Base-by-base conservation (phyloP, 2,329 filamentous ascomycete genomes). In the Zarea fungicola region DNA sequence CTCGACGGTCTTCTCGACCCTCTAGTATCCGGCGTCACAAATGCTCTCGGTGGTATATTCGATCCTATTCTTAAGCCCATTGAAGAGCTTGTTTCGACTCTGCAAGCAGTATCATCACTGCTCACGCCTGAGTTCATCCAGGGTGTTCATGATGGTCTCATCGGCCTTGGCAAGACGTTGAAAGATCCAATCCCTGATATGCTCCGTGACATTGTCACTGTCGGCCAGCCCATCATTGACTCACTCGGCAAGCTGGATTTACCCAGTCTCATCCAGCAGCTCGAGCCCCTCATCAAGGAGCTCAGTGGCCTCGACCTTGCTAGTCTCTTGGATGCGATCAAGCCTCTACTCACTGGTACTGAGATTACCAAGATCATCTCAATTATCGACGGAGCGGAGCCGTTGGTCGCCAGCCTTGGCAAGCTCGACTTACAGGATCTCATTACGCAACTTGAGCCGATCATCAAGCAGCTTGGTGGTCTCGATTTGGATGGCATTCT, bases 141-240 rank as follows among this genome's bases (percentile, higher is more conserved):
- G 10, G 66, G 62, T 1, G 45, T 72, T 3, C 67, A 69, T 43
- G 69, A 72, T 59, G 64, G 66, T 19, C 65, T 73, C 55, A 55
- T 70, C 23, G 67, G 69, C 51, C 64, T 74, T 7, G 62, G 63
- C 7, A 55, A 58, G 6, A 67, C 67, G 0, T 56, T 70, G 6
- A 56, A 58, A 2, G 54, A 60, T 14, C 53, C 62, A 23, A 63
- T 66, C 8, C 59, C 69, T 29, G 56, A 61, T 31, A 63, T 61
- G 35, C 60, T 71, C 19, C 59, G 65, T 6, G 56, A 35, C 9
- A 57, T 72, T 6, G 53, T 72, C 3, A 57, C 55, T 21, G 70
- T 69, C 19, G 69, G 67, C n/a, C 65, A 62, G 4, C 51, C 52
- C 4, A 60, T 72, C 23, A 56, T 72, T 22, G 69, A 66, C 54